Base-by-base conservation (phyloP, 106 monocot species). In the Triglochin maritima region DNA sequence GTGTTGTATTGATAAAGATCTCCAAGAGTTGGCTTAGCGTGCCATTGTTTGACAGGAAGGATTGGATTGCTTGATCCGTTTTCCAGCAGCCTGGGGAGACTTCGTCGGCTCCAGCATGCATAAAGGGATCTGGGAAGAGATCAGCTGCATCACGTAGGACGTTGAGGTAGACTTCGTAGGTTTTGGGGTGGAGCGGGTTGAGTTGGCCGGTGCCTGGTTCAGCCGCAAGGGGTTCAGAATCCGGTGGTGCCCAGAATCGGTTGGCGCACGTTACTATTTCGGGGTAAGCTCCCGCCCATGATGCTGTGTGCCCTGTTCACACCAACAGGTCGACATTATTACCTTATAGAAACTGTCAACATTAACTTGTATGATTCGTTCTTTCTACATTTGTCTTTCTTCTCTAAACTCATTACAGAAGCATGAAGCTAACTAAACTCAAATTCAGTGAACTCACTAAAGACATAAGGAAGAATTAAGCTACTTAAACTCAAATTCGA, bases 151-250 rank as follows among this genome's bases (percentile, higher is more conserved):
- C 94, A 17, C 58, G 56, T 52, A 87, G 57, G 53, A 95, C 85
- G 64, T 81, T 81, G 44, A 48, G 69, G 76, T 81, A 68, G 58
- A 90, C 80, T 42, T 73, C 42, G 79, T 95, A 95, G 4, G 94
- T 95, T 43, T 83, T 67, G n/a, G 80, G 85, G 15, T 78, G 55
- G 69, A 95, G 90, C 3, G 94, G 94, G 76, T 95, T 95, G 53
- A 90, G 85, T 55, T 94, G 84, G 50, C 94, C 94, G 0, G 94
- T 82, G 43, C 87, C 89, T 2, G 94, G 90, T 58, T 87, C 90
- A 11, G 85, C 69, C 4, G 89, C 94, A 12, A 94, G 81, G 9
- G 50, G 63, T 5, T 46, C 68, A 7, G 63, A 17, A 2, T 71
- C 77, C 45, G 64, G 42, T 17, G 86, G 89, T 9, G 66, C 59